Base-by-base conservation (phyloP, 2,329 filamentous ascomycete genomes). In the Cryphonectria naterciae region DNA sequence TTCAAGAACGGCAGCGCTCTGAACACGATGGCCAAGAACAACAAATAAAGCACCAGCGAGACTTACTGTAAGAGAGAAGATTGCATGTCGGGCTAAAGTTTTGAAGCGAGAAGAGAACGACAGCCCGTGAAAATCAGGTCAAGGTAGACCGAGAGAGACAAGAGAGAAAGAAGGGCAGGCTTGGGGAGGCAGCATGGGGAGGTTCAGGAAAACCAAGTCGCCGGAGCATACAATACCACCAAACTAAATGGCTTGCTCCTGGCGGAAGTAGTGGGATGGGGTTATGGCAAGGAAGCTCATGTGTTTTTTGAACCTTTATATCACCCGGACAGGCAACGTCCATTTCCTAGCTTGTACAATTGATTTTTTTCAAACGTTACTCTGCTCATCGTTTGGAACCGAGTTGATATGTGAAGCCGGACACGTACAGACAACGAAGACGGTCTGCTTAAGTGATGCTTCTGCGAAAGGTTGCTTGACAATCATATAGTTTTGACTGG, bases 1-100 rank as follows among this genome's bases (percentile, higher is more conserved):
- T 99, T 99, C 83, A 95, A 94, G 89, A 97, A 98, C 83, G 96
- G 96, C 76, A 95, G 92, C 79, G 96, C 96, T 69, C 88, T 99
- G 76, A 99, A 99, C 91, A 98, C 95, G 78, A 99, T 99, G 95
- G 95, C 95, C 76, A 97, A 96, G 90, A 77, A 75, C 77, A 81
- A 76, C 80, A 80, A 76, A 75, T 72, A 75, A 72, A 75, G 72
- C 69, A 73, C 25, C 4, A 60, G 52, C 39, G 43, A 62, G 41
- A 64, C 46, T 35, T 58, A 41, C n/a, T 67, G 22, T 41, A 28
- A 54, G 56, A 68, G 32, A 54, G 32, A 13, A n/a, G 28, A 35
- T 13, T 63, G 49, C 65, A 65, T 49, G 4, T 56, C n/a, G 62
- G 41, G 67, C 60, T 60, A 69, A 41, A 69, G 43, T 37, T 19